Evolutionary conservation across 2,329 filamentous ascomycete genomes (phyloP).

Genomic region (Xenosphaeropsis pyriputrescens): DNA sequence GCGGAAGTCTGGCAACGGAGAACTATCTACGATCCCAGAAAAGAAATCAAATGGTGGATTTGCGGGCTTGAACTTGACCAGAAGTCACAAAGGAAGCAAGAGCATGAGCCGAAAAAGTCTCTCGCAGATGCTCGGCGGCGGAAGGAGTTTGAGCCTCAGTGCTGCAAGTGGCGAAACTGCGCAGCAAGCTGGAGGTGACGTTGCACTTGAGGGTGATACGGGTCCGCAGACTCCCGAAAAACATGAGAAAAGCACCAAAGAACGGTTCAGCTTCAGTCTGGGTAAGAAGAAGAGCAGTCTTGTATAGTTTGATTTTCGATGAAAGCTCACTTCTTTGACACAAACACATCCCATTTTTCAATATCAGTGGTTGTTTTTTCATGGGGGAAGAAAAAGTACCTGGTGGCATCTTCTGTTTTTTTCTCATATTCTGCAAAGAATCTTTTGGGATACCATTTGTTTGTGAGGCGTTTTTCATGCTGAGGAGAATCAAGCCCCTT

Average conservation of each 20-base stretch:
- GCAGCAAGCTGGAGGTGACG: conserved; percentile 3
- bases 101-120: conserved; percentile 57
- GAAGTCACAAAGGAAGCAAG: conserved; percentile 56
- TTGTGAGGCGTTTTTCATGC: too few species aligned
- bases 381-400: too few species aligned
- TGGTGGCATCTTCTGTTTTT: too few species aligned
- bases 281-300: conserved; percentile 58
- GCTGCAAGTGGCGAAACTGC: too few species aligned
- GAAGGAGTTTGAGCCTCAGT: too few species aligned
- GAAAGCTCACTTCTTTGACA: too few species aligned
- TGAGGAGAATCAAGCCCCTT: too few species aligned
- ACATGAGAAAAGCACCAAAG: conserved; percentile 35
- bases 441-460: too few species aligned
- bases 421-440: too few species aligned
- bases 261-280: conserved; percentile 51
- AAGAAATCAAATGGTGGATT: conserved; percentile 32
- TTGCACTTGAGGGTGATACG: conserved; percentile 12
- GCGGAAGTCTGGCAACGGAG: conserved; percentile 20
- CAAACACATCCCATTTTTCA: too few species aligned
- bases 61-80: conserved; percentile 15
- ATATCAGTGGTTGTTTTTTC: too few species aligned
- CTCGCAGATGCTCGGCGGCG: too few species aligned
- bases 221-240: conserved; percentile 21
- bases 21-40: background rate
- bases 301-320: conserved; percentile 12